Base-by-base conservation (phyloP, 1,284 basidiomycete species). In the Hymenochaete sp. region DNA sequence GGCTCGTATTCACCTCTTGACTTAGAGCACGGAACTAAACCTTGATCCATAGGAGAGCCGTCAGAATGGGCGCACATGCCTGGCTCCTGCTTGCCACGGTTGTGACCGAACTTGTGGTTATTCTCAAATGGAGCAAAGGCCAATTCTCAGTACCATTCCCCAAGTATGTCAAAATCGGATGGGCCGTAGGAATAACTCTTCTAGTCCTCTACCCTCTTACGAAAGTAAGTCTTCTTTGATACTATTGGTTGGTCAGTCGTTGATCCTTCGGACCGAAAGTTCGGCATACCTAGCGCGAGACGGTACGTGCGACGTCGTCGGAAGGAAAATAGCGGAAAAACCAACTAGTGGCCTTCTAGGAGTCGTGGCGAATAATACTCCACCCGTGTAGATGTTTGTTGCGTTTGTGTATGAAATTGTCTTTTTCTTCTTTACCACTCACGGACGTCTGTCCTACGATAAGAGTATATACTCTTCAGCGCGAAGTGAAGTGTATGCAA, bases 81-180 rank as follows among this genome's bases (percentile, higher is more conserved):
- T 90, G 86, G 85, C 65, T 90, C 31, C 67, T 90, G 46, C 72
- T 88, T 38, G 85, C 87, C 28, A 91, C 87, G 14, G 78, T 89
- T 49, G 57, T 77, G 47, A 89, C 88, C 14, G 87, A 90, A 58
- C 57, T 83, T 26, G 66, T 87, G 39, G 79, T 74, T 26, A 85
- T 87, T 47, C 62, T 67, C 51, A 86, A 90, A 66, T 89, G 84
- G 84, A 78, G 82, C 52, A 68, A 76, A 55, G 82, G 82, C 4
- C 73, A 77, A 59, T 89, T 81, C 55, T 60, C 68, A 21, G 73
- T 68, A 52, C 79, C 83, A 14, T 63, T 86, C 19, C 87, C 86
- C 8, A 53, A 55, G 42, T 53, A 57, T 44, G 79, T 90, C 48
- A 77, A 74, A 61, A 72, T 72, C 67, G 78, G 75, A 13, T 86